Percentiles rank a stretch among this genome's conserved stretches.
These are phyloP conservation scores for Monosporozyma siamensis DNA, from an alignment of 805 yeast genomes.

Conservation along the genomic window DNA sequence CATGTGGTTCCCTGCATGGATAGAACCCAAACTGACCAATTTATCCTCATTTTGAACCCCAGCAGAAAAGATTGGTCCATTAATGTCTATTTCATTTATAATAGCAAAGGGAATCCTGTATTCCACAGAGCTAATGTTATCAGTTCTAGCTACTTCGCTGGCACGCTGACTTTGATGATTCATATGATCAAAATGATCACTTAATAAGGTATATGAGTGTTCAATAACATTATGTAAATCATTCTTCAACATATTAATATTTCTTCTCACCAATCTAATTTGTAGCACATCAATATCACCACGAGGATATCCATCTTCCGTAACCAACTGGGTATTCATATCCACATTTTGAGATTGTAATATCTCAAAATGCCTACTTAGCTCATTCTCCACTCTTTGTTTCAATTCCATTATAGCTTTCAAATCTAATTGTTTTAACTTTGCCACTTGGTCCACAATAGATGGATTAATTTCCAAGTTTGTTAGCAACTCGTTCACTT, in stretches of 20 bases:
- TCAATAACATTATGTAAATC: slow-evolving; percentile 48
- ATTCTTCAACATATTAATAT: slow-evolving; percentile 58
- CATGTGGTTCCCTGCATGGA: slow-evolving; percentile 48
- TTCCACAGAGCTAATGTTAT: slow-evolving; percentile 1
- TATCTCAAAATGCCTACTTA: slow-evolving; percentile 34
- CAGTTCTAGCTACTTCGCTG: neutral
- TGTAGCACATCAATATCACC: slow-evolving; percentile 71
- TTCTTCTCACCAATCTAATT: slow-evolving; percentile 51
- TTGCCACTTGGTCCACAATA: slow-evolving; percentile 5
- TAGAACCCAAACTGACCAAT: slow-evolving; percentile 43
- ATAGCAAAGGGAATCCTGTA: slow-evolving; percentile 44
- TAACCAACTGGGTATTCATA: slow-evolving; percentile 57
- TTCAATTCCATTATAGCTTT: slow-evolving; percentile 28
- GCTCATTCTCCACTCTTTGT: slow-evolving; percentile 33
- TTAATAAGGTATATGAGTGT: slow-evolving; percentile 39
- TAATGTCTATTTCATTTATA: slow-evolving; percentile 39
- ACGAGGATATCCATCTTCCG: slow-evolving; percentile 78
- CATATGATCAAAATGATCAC: slow-evolving; percentile 32
- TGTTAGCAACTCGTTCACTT: slow-evolving; percentile 4
- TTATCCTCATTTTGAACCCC: slow-evolving; percentile 51
- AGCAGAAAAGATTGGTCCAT: slow-evolving; percentile 48
- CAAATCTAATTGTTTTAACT: slow-evolving; percentile 1
- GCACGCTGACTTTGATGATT: neutral
- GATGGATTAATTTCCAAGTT: slow-evolving; percentile 8
- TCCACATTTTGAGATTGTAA: slow-evolving; percentile 41